phyloP scores from a whole-genome alignment of 2,329 filamentous ascomycete species.

The Pyrenophora graminea region DNA sequence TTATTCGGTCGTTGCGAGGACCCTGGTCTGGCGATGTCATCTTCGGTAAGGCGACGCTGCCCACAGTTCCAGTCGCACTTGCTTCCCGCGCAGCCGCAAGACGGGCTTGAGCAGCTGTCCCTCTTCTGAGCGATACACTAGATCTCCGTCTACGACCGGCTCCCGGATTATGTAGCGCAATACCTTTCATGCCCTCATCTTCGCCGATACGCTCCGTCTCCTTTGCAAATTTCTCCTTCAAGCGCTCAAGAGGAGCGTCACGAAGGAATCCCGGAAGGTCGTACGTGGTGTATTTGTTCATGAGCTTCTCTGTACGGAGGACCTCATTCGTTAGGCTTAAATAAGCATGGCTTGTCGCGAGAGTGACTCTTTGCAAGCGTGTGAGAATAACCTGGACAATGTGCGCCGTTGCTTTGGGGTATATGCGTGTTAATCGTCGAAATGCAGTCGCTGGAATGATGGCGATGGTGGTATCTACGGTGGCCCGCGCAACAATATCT shows the following conservation, averaged over 20 bases:
- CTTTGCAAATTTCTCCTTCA: conserved; percentile 90
- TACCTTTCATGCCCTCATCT: conserved; percentile 86
- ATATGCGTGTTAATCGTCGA: conserved; percentile 85
- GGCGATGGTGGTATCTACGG: conserved; percentile 95
- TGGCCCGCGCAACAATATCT: conserved; percentile 94
- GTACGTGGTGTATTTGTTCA: conserved; percentile 89
- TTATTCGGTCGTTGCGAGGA: conserved; percentile 40
- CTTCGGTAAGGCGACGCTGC: conserved; percentile 23
- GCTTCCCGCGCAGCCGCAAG: conserved; percentile 54
- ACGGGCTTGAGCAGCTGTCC: conserved; percentile 73
- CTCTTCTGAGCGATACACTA: conserved; percentile 71
- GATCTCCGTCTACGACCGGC: conserved; percentile 70
- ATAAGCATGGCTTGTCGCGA: conserved; percentile 93
- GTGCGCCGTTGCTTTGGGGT: conserved; percentile 93
- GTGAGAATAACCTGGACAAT: conserved; percentile 98
- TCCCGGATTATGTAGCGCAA: conserved; percentile 85
- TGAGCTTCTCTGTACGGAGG: conserved; percentile 86
- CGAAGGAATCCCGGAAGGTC: conserved; percentile 90
- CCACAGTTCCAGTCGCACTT: conserved; percentile 26
- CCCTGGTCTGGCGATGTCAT: conserved; percentile 32
- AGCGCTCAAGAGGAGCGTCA: conserved; percentile 76
- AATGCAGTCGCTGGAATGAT: conserved; percentile 98
- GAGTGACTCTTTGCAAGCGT: conserved; percentile 88
- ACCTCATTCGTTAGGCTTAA: conserved; percentile 91
- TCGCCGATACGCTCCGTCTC: conserved; percentile 81